Percentiles rank a stretch among this genome's conserved stretches.
Evolutionary conservation across 305 asterid genomes (phyloP).

Genomic region (Solanum hybrid): DNA sequence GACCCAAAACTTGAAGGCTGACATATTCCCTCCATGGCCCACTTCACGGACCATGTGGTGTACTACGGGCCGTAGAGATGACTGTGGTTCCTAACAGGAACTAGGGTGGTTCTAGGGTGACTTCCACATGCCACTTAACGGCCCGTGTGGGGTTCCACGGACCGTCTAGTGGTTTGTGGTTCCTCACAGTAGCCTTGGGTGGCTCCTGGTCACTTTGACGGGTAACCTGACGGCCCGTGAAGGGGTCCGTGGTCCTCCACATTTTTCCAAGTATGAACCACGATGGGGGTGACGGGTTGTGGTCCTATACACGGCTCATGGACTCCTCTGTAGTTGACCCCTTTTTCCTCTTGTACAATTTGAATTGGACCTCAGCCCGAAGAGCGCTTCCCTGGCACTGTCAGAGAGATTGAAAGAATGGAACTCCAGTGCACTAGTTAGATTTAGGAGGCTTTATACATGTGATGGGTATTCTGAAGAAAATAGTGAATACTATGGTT

Average conservation of each 20-base stretch:
- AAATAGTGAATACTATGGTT: not conserved
- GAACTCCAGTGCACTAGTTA: not conserved
- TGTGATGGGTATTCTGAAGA: not conserved
- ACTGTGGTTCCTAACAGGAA: not conserved
- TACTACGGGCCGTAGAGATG: not conserved
- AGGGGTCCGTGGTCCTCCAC: not conserved
- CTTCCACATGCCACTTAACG: not conserved
- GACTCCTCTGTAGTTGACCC: not conserved
- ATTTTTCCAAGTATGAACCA: not conserved
- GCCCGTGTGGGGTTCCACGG: not conserved
- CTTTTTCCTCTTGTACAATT: not conserved
- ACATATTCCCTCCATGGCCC: not conserved
- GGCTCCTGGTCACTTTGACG: not conserved
- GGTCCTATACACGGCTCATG: not conserved
- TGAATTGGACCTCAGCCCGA: no score
- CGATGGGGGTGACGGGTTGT: not conserved
- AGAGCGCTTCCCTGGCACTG: no score
- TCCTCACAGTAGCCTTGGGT: not conserved
- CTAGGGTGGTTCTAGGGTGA: not conserved
- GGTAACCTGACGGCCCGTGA: not conserved
- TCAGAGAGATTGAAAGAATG: no score
- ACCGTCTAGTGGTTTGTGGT: not conserved
- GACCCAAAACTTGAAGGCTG: not conserved
- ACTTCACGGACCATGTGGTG: not conserved
- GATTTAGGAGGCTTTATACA: not conserved